Base-by-base conservation (phyloP, 176 grass and related monocot genomes). In the Secale cereale region DNA sequence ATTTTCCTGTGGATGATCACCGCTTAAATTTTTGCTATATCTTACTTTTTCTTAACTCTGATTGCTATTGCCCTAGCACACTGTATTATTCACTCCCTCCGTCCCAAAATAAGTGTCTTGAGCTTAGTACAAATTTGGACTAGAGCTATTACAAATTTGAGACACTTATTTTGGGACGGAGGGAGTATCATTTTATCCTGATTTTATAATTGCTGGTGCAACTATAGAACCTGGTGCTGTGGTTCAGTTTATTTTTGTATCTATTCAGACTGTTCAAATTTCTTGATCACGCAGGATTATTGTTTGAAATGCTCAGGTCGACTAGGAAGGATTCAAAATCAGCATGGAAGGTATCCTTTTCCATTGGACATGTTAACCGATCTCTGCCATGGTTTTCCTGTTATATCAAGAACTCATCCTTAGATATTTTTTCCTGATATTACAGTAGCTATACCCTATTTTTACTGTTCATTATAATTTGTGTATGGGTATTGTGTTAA, bases 261-360 rank as follows among this genome's bases (percentile, higher is more conserved):
- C 59, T 50, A 43, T 66, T 79, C 39, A 76, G 50, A 59, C 79
- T 57, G 40, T 84, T 87, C 16, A 65, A 65, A 28, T 36, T 77
- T 40, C 41, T 43, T 83, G 74, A 81, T 57, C 11, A 86, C 85
- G 78, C 60, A 98, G 96, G 96, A 65, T 85, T 98, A 74, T 83
- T 98, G 70, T 92, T 90, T 90, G 96, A 98, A 87, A 98, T 98
- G 96, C 83, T 98, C 64, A 88, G 89, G 65, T 95, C 96, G 35
- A 88, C 96, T 68, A 98, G 81, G 84, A 95, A 95, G 75, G 81
- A 91, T 79, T 95, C 93, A 56, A 94, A 95, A 79, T 93, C 96
- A 63, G 83, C 89, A 84, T 95, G 96, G 96, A 98, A 98, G 96
- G 96, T 98, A 95, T 57, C 74, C 25, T 71, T 84, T 69, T 70